A percentile compares a stretch with the other conserved stretches of the same genome.
Conservation (phyloP, 805 yeast genomes). For the Danielozyma ontarioensis region DNA sequence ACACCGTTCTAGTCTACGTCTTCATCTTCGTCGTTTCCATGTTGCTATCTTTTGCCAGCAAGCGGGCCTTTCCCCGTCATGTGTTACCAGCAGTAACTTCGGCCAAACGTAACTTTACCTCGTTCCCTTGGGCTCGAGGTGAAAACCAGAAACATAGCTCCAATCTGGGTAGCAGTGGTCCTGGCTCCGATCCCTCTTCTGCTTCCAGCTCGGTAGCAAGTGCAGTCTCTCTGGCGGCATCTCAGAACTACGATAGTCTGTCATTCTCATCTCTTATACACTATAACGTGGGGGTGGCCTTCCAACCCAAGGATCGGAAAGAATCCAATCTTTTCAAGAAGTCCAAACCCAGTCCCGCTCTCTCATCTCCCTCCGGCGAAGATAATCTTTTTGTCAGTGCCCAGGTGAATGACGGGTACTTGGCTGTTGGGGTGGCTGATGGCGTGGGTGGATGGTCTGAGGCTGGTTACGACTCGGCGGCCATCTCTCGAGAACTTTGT, state of each 20-base stretch:
- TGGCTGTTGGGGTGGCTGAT: conserved; percentile 82
- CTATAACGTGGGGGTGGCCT: conserved; percentile 63
- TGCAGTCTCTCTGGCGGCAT: too few species aligned
- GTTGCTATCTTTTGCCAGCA: conserved; percentile 13
- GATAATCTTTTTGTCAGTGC: conserved; percentile 61
- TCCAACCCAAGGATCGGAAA: conserved; percentile 64
- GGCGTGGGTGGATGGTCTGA: conserved; percentile 99
- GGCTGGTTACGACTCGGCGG: conserved; percentile 84
- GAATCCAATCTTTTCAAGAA: conserved; percentile 42
- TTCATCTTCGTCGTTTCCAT: conserved; percentile 13
- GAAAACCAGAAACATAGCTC: background rate
- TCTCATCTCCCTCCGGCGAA: conserved; percentile 60
- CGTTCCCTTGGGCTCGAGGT: background rate
- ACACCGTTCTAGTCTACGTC: conserved; percentile 4
- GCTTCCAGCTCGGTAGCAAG: too few species aligned
- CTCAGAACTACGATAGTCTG: conserved; percentile 12
- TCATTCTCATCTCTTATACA: conserved; percentile 21
- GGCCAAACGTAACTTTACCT: background rate
- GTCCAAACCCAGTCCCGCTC: conserved; percentile 35
- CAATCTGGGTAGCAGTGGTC: background rate
- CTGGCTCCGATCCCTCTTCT: too few species aligned
- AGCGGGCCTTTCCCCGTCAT: conserved; percentile 6
- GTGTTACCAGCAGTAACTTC: conserved; percentile 1
- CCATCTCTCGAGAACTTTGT: conserved; percentile 79
- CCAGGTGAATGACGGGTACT: conserved; percentile 27